phyloP scores from a whole-genome alignment of 2,329 filamentous ascomycete genomes.

The Penicillium fuscoglaucum region DNA sequence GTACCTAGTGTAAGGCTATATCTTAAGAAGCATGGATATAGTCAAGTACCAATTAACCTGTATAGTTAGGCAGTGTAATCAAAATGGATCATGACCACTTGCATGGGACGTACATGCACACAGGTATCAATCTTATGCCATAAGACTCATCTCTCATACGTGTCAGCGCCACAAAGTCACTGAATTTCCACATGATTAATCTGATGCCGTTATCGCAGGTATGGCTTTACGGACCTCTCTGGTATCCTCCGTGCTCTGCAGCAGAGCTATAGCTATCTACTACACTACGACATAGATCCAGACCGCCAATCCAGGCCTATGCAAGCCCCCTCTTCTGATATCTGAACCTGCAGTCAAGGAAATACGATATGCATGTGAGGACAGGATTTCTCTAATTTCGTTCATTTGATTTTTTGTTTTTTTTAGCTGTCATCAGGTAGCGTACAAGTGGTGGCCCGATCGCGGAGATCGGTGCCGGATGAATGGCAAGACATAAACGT shows the following conservation, averaged over 20 bases:
- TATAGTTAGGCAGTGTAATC: background rate
- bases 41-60: background rate
- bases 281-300: conserved; percentile 6
- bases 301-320: conserved; percentile 23
- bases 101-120: background rate
- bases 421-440: conserved; percentile 16
- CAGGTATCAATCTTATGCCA: background rate
- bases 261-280: conserved; percentile 9
- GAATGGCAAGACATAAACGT: conserved; percentile 17
- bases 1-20: background rate
- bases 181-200: conserved; percentile 17
- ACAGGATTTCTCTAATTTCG: conserved; percentile 5
- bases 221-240: conserved; percentile 12
- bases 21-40: background rate
- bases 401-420: conserved; percentile 15
- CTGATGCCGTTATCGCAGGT: conserved; percentile 16
- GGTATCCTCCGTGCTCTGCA: conserved; percentile 5
- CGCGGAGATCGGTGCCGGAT: background rate
- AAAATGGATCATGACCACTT: conserved; percentile 1
- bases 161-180: conserved; percentile 28
- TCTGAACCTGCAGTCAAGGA: background rate
- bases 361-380: conserved; percentile 10
- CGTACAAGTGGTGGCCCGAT: conserved; percentile 23
- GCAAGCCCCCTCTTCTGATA: conserved; percentile 15
- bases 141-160: conserved; percentile 17